phyloP scores from a whole-genome alignment of 2,329 filamentous ascomycete genomes.

The Fusarium chaquense region DNA sequence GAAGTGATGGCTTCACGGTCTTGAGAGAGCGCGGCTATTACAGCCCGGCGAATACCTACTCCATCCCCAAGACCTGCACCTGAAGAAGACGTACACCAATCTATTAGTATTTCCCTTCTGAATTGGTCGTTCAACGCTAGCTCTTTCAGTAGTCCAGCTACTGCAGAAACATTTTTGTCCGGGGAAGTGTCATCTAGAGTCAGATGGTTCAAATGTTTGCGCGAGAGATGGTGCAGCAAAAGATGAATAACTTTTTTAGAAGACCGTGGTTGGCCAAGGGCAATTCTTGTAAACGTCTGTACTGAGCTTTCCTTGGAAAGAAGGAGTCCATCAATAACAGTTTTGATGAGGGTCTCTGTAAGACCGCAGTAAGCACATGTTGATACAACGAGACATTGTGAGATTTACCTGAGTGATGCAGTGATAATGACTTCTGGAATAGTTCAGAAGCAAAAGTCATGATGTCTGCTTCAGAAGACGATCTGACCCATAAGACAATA shows the following conservation, averaged over 20 bases:
- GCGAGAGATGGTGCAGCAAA: conserved; percentile 58
- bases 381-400: too few species aligned
- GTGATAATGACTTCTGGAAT: conserved; percentile 70
- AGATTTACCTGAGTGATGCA: conserved; percentile 77
- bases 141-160: conserved; percentile 66
- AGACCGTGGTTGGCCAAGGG: conserved; percentile 46
- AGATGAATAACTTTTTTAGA: conserved; percentile 46
- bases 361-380: not conserved
- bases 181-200: conserved; percentile 49
- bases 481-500: conserved; percentile 61
- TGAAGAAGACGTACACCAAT: conserved; percentile 74
- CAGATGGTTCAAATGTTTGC: conserved; percentile 57
- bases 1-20: conserved; percentile 64
- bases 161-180: conserved; percentile 64
- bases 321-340: conserved; percentile 54
- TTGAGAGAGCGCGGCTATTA: conserved; percentile 68
- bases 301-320: conserved; percentile 45
- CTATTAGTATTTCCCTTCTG: conserved; percentile 66
- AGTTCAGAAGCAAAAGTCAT: conserved; percentile 60
- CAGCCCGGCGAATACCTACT: conserved; percentile 74
- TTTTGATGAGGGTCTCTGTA: conserved; percentile 58
- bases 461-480: conserved; percentile 51
- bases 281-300: conserved; percentile 49
- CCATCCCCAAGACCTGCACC: conserved; percentile 74
- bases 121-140: conserved; percentile 62